phyloP scores from a whole-genome alignment of 116 monocot species.

The Trichopus zeylanicus region DNA sequence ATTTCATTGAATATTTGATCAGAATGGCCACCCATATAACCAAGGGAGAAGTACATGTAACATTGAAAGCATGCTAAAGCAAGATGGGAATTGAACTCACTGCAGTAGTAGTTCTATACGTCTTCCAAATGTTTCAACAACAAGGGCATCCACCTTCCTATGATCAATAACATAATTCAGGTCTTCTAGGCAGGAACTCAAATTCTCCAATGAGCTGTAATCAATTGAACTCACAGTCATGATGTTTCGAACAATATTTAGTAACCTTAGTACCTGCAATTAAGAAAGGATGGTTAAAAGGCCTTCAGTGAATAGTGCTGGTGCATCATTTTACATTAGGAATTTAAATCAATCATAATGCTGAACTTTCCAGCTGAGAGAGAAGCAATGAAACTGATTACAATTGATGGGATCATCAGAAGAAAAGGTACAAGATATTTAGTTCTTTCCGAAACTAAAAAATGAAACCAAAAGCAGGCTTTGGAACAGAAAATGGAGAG shows the following conservation, averaged over 20 bases:
- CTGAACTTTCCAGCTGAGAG: not conserved
- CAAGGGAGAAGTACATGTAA: conserved; percentile 3
- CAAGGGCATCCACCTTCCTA: conserved; percentile 80
- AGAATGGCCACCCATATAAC: not conserved
- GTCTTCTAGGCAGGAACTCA: conserved; percentile 68
- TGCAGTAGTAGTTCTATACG: conserved; percentile 71
- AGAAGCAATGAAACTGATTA: not conserved
- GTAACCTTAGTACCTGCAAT: conserved; percentile 65
- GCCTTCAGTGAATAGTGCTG: not conserved
- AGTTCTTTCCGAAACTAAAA: too few species aligned
- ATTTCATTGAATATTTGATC: not conserved
- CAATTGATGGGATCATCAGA: too few species aligned
- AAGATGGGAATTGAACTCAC: conserved; percentile 42
- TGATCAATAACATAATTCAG: conserved; percentile 60
- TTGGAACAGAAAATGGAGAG: too few species aligned
- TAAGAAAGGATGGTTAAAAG: conserved; percentile 1
- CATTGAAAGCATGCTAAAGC: not conserved
- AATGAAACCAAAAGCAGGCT: too few species aligned
- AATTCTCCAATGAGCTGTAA: conserved; percentile 59
- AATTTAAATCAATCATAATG: not conserved
- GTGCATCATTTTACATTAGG: not conserved
- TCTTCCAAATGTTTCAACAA: conserved; percentile 94
- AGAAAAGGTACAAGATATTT: too few species aligned
- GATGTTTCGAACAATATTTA: conserved; percentile 59
- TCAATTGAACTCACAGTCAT: conserved; percentile 32